Evolutionary conservation across 495 filamentous ascomycete genomes (phyloP).

Genomic region (Aspergillus sparsus): DNA sequence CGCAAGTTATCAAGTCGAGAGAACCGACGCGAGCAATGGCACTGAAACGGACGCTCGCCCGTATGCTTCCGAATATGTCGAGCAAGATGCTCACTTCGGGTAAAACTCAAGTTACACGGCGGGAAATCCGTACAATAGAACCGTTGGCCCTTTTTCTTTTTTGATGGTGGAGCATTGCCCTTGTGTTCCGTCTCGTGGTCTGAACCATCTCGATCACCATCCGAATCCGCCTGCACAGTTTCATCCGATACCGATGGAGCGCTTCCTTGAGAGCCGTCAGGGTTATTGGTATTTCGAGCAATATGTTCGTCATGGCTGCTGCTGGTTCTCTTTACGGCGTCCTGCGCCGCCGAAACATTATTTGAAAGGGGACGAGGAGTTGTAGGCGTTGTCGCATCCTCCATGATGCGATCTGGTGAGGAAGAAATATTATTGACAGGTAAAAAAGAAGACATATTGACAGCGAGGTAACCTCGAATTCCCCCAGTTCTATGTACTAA

Average conservation of each 20-base stretch:
- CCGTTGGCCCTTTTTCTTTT: constrained; percentile 95
- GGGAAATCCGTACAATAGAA: constrained; percentile 99
- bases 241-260: constrained; percentile 62
- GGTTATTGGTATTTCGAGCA: constrained; percentile 30
- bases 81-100: constrained; percentile 92
- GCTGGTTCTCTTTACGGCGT: constrained; percentile 33
- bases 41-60: constrained; percentile 95
- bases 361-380: constrained; percentile 59
- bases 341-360: constrained; percentile 37
- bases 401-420: constrained; percentile 52
- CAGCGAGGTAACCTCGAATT: constrained; percentile 19
- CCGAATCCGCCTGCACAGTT: constrained; percentile 71
- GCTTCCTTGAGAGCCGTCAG: constrained; percentile 40
- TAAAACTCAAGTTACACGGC: constrained; percentile 92
- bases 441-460: constrained; percentile 64
- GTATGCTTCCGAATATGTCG: constrained; percentile 98
- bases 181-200: constrained; percentile 59
- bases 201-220: constrained; percentile 71
- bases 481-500: constrained; percentile 26
- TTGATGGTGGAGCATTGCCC: constrained; percentile 65
- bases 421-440: constrained; percentile 74
- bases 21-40: constrained; percentile 91
- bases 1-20: constrained; percentile 96
- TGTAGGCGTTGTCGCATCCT: constrained; percentile 61
- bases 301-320: constrained; percentile 30